Evolutionary conservation across 345 rosid species (phyloP), one percentile per base, ranked within the genome.

Genomic region (Gossypium mustelinum): DNA sequence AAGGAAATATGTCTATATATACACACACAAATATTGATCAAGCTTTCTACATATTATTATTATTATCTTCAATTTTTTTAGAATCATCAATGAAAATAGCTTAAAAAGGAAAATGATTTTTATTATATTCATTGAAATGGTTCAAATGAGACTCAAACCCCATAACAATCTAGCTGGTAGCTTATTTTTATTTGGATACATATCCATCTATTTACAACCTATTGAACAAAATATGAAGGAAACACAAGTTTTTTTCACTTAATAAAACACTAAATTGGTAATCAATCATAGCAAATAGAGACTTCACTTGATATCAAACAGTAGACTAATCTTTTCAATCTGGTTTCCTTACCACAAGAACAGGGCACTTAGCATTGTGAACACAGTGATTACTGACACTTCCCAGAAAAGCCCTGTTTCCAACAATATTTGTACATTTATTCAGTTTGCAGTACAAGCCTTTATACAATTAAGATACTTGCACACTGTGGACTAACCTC

Each of bases 341-440:
- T 1, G 80, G 83, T 70, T 86, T 87, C 86, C 78, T 88, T 67
- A 82, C 87, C 44, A 85, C 81, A 9, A 83, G 89, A 59, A 81
- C 84, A 22, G 82, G 88, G 47, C 89, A 86, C 69, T 79, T 85
- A 5, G 83, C 87, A 55, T 81, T 79, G 41, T 81, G 87, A 20
- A 86, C 78, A 72, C 85, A 81, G 77, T 83, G 77, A 54, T 77
- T 82, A 73, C 85, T 86, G 44, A 82, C 85, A 47, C 86, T 85
- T 22, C 92, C 88, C 1, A 85, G 68, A 14, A 85, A 78, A 16
- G 88, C 84, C 80, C 87, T 83, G 84, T 62, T 29, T 55, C 57
- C 43, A n/a, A 24, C 20, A 61, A 54, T 41, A 69, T 47, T 13
- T 3, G 24, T 22, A 29, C 61, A 52, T 51, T 13, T 48, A 24